Evolutionary conservation across 495 filamentous ascomycete genomes (phyloP).

Genomic region (Penicillium crystallinum): DNA sequence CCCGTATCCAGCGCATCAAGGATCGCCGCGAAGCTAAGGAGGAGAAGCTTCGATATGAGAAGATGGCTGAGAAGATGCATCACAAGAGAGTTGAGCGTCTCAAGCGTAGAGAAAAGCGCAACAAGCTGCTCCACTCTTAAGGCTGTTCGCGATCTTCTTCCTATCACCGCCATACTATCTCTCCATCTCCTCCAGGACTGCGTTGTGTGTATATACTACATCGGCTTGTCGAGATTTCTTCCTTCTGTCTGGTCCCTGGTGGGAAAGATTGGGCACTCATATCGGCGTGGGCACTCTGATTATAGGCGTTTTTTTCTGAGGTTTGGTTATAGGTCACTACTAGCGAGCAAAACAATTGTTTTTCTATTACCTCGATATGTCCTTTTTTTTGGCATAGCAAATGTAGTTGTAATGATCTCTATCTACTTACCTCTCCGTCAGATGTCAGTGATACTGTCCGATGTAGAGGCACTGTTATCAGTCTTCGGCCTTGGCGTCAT

Average conservation of each 20-base stretch:
- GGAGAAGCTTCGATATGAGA: conserved; percentile 89
- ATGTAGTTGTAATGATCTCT: not conserved
- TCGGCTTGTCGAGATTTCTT: not conserved
- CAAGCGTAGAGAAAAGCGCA: conserved; percentile 94
- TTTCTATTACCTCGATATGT: not conserved
- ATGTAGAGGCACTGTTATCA: not conserved
- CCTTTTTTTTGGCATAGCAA: not conserved
- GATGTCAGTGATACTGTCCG: not conserved
- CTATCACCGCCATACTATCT: conserved; percentile 4
- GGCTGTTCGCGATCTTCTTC: not conserved
- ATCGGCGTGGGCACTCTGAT: conserved; percentile 8
- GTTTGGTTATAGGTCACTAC: conserved; percentile 6
- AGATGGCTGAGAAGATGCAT: conserved; percentile 97
- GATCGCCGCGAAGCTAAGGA: conserved; percentile 80
- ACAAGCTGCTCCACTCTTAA: conserved; percentile 92
- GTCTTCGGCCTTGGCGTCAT: conserved; percentile 6
- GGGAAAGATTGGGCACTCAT: conserved; percentile 4
- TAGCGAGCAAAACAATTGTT: conserved; percentile 8
- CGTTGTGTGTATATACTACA: conserved; percentile 14
- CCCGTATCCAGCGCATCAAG: conserved; percentile 69
- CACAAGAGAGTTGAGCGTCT: conserved; percentile 85
- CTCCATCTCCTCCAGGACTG: not conserved
- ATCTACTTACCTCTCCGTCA: not conserved
- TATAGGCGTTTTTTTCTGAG: conserved; percentile 16
- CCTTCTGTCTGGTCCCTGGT: not conserved